phyloP scores from a whole-genome alignment of 2,329 filamentous ascomycete species.

The Penicillium sp. region DNA sequence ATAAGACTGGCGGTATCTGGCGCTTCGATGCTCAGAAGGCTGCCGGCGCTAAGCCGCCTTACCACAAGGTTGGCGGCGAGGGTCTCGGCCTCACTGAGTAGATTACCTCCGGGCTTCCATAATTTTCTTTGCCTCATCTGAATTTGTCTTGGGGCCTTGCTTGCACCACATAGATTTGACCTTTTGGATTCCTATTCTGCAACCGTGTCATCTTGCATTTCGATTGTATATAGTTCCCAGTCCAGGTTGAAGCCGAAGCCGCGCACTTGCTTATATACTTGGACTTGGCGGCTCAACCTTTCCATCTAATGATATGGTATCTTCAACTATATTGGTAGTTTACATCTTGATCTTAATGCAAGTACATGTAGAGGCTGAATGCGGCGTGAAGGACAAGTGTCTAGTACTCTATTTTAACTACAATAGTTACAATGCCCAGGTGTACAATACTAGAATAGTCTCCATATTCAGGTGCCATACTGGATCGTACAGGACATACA shows the following conservation, averaged over 20 bases:
- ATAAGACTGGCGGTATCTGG: slow-evolving; percentile 71
- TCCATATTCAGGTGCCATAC: slow-evolving; percentile 2
- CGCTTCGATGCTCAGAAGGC: slow-evolving; percentile 61
- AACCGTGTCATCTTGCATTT: slow-evolving; percentile 21
- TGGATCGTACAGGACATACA: slow-evolving; percentile 26
- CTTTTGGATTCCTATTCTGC: slow-evolving; percentile 13
- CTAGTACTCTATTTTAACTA: neutral
- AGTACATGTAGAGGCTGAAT: neutral
- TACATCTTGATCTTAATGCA: neutral
- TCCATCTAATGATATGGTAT: slow-evolving; percentile 23
- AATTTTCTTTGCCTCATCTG: neutral
- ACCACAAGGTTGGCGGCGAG: slow-evolving; percentile 42
- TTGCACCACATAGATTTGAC: slow-evolving; percentile 22
- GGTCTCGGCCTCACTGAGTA: slow-evolving; percentile 40
- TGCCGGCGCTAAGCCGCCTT: slow-evolving; percentile 43
- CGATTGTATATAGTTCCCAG: slow-evolving; percentile 26
- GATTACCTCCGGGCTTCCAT: neutral
- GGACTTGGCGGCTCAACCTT: slow-evolving; percentile 9
- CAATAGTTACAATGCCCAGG: neutral
- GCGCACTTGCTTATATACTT: slow-evolving; percentile 7
- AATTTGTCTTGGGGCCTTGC: neutral
- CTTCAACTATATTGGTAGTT: neutral
- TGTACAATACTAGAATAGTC: neutral
- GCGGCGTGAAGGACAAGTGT: neutral
- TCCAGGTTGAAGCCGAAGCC: slow-evolving; percentile 13